Evolutionary conservation across 202 grass and related monocot genomes (phyloP).

Genomic region (Panicum virgatum): DNA sequence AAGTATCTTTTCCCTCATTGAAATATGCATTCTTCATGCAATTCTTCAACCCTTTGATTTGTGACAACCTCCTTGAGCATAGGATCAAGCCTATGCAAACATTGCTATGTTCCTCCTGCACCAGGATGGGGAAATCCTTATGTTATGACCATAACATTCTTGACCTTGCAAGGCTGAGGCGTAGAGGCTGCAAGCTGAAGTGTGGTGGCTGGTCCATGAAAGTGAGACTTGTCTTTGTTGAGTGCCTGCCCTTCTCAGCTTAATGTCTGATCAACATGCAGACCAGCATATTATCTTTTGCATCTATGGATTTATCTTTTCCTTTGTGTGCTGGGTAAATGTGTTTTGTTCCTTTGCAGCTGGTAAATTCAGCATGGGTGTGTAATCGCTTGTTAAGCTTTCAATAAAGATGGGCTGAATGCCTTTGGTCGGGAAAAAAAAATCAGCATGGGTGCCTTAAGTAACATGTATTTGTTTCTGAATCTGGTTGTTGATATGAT

Average conservation of each 20-base stretch:
- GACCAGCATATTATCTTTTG: not conserved
- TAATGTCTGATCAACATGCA: not conserved
- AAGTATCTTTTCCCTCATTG: not conserved
- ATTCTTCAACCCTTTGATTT: not conserved
- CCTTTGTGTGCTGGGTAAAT: not conserved
- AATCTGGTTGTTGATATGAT: slow-evolving; percentile 13
- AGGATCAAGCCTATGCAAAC: slow-evolving; percentile 5
- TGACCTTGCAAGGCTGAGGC: slow-evolving; percentile 53
- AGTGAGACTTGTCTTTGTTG: not conserved
- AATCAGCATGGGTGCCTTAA: slow-evolving; percentile 1
- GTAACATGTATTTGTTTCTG: slow-evolving; percentile 20
- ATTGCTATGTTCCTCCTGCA: not conserved
- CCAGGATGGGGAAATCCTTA: slow-evolving; percentile 44
- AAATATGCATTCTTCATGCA: slow-evolving; percentile 22
- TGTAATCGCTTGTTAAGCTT: too few species aligned
- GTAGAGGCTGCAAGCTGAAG: slow-evolving; percentile 7
- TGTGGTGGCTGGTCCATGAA: not conserved
- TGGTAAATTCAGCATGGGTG: not conserved
- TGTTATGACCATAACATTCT: slow-evolving; percentile 39
- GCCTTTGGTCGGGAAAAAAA: too few species aligned
- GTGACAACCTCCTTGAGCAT: slow-evolving; percentile 35
- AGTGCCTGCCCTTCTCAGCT: slow-evolving; percentile 3
- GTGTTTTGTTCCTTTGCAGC: not conserved
- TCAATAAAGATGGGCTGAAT: too few species aligned
- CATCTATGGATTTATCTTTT: slow-evolving; percentile 30